A percentile compares a stretch with the other conserved stretches of the same genome.
Conservation (phyloP, 176 grass and related monocot species). For the Carex kokanica region DNA sequence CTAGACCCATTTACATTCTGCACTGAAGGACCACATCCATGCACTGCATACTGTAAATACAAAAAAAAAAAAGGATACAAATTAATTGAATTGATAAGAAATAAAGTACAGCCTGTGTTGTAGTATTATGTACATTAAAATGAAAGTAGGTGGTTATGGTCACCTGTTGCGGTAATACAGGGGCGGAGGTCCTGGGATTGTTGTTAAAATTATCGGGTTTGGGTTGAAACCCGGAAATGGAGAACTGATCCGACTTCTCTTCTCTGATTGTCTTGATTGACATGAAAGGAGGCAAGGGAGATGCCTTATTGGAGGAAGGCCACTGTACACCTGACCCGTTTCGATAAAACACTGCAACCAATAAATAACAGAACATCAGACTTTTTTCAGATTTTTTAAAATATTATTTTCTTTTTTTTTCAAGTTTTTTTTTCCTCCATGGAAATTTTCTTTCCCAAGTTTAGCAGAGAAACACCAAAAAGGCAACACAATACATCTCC, state of each 20-base stretch:
- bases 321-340: slow-evolving; percentile 50
- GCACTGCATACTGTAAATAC: slow-evolving; percentile 23
- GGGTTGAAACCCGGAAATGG: slow-evolving; percentile 46
- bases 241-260: slow-evolving; percentile 40
- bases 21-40: slow-evolving; percentile 28
- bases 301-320: slow-evolving; percentile 48
- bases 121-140: background rate
- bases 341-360: slow-evolving; percentile 47
- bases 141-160: background rate
- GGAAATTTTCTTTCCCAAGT: background rate
- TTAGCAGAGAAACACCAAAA: slow-evolving; percentile 5
- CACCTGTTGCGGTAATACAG: slow-evolving; percentile 54
- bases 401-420: background rate
- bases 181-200: slow-evolving; percentile 12
- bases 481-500: background rate
- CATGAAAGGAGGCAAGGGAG: slow-evolving; percentile 50
- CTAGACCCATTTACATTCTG: slow-evolving; percentile 40
- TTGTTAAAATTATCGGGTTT: background rate
- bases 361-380: slow-evolving; percentile 11
- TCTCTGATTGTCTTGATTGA: slow-evolving; percentile 47
- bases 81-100: background rate
- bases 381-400: background rate
- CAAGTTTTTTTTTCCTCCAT: background rate
- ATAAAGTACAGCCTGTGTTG: background rate
- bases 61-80: background rate